Percentiles rank a stretch among this genome's conserved stretches.
phyloP scores from a whole-genome alignment of 2,329 filamentous ascomycete species.

The Alternaria solani region DNA sequence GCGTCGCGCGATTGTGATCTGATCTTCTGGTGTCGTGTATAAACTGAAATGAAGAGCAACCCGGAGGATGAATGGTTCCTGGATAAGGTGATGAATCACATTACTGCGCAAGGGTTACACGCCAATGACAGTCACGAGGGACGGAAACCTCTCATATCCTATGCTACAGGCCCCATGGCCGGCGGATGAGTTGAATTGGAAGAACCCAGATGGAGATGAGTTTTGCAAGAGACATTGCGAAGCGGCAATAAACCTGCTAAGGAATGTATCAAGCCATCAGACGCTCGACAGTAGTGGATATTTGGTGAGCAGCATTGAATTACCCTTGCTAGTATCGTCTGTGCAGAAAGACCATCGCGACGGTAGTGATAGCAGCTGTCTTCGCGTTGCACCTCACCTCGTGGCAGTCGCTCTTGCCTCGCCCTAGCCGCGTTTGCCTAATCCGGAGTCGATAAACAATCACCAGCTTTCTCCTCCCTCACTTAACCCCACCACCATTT shows the following conservation, averaged over 20 bases:
- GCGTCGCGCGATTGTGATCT: not conserved
- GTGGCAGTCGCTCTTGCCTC: slow-evolving; percentile 16
- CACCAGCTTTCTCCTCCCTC: slow-evolving; percentile 10
- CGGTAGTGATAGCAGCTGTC: not conserved
- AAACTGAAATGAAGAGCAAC: not conserved
- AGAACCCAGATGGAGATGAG: not conserved
- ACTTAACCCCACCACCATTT: slow-evolving; percentile 20
- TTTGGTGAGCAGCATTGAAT: not conserved
- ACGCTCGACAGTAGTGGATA: not conserved
- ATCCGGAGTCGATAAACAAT: slow-evolving; percentile 21
- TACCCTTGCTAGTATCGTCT: not conserved
- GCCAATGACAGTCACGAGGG: not conserved
- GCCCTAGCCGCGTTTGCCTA: slow-evolving; percentile 13
- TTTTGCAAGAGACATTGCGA: not conserved
- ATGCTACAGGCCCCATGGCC: not conserved
- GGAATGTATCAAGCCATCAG: not conserved
- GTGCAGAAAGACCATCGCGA: not conserved
- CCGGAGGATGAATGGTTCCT: not conserved
- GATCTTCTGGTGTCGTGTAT: not conserved
- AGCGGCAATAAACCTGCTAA: not conserved
- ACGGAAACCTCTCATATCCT: not conserved
- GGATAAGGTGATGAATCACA: not conserved
- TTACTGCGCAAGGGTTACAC: not conserved
- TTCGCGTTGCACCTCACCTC: not conserved
- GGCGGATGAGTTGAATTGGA: not conserved